Conservation (phyloP, 352 stramenopile species). For the Globisporangium carolinianum region DNA sequence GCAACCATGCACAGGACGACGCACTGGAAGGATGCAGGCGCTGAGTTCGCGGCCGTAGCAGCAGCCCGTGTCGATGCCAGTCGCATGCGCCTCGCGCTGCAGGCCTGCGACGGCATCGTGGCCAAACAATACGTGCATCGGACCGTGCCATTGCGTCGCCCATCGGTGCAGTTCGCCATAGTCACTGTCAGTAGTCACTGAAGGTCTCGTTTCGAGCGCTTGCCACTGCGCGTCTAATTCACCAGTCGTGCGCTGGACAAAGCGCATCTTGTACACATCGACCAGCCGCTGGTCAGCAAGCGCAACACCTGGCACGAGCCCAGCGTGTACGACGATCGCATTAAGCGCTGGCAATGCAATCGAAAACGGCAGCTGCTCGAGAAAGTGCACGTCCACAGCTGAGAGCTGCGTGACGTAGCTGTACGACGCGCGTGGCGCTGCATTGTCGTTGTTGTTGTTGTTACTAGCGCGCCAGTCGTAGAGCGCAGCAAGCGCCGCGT, state of each 20-base stretch:
- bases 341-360: conserved; percentile 55
- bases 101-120: conserved; percentile 84
- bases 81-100: conserved; percentile 85
- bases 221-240: conserved; percentile 11
- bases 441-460: background rate
- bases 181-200: conserved; percentile 4
- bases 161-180: conserved; percentile 33
- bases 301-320: conserved; percentile 43
- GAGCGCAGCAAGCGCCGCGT: conserved; percentile 54
- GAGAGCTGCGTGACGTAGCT: conserved; percentile 56
- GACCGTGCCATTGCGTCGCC: conserved; percentile 77
- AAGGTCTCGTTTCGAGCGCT: conserved; percentile 18
- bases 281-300: conserved; percentile 81
- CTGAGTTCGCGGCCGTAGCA: conserved; percentile 86
- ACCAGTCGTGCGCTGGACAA: conserved; percentile 31
- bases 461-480: conserved; percentile 34
- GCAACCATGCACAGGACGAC: background rate
- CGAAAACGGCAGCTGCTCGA: conserved; percentile 76
- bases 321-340: conserved; percentile 67
- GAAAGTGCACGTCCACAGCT: conserved; percentile 49
- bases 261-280: conserved; percentile 93
- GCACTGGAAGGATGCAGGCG: conserved; percentile 82
- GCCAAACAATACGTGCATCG: conserved; percentile 86
- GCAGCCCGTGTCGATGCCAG: conserved; percentile 88
- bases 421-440: conserved; percentile 31